These are phyloP conservation scores for Penicillium sp. DNA, from an alignment of 2,329 filamentous ascomycete genomes.

Conservation along the genomic window DNA sequence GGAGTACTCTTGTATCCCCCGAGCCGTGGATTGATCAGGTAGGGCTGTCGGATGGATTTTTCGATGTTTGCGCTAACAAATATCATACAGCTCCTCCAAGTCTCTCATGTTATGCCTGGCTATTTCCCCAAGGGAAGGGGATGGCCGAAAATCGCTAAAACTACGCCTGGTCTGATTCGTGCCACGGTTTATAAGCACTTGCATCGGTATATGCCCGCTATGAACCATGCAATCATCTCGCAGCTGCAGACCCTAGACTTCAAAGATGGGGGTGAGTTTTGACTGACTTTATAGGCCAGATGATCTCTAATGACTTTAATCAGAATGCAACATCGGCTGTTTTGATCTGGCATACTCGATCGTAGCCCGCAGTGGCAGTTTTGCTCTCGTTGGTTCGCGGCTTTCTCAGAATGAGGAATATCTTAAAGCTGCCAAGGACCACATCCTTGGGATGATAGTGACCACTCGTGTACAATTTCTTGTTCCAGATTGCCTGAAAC, in stretches of 20 bases:
- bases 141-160: slow-evolving; percentile 28
- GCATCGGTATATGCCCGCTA: slow-evolving; percentile 21
- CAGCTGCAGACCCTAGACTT: slow-evolving; percentile 15
- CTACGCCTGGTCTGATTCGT: slow-evolving; percentile 23
- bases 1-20: slow-evolving; percentile 16
- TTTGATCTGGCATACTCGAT: slow-evolving; percentile 26
- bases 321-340: slow-evolving; percentile 19
- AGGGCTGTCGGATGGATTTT: not conserved
- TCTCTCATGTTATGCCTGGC: slow-evolving; percentile 42
- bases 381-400: slow-evolving; percentile 20
- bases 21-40: slow-evolving; percentile 29
- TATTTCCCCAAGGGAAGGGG: slow-evolving; percentile 21
- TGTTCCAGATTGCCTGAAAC: slow-evolving; percentile 21
- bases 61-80: not conserved
- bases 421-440: slow-evolving; percentile 22
- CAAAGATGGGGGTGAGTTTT: slow-evolving; percentile 11
- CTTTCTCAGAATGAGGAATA: slow-evolving; percentile 24
- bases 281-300: not conserved
- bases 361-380: slow-evolving; percentile 25
- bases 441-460: slow-evolving; percentile 26
- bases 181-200: slow-evolving; percentile 21
- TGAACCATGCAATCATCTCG: slow-evolving; percentile 19
- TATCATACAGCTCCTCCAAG: slow-evolving; percentile 18
- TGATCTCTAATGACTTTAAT: not conserved
- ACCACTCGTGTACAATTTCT: slow-evolving; percentile 25